Evolutionary conservation across 345 rosid genomes (phyloP), one percentile per base, ranked within the genome.

Genomic region (Cardamine chenopodiifolia): DNA sequence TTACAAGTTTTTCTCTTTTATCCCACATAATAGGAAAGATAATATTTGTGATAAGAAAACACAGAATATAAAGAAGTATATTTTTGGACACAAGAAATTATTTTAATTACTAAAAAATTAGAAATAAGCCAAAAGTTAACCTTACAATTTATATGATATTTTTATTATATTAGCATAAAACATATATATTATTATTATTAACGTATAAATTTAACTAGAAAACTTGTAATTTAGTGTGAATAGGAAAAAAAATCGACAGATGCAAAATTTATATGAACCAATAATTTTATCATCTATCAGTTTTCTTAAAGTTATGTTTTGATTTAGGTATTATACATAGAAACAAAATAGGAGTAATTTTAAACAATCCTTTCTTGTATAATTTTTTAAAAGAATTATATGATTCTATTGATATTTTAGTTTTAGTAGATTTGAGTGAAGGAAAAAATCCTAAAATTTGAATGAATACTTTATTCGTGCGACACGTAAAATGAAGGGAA

Each of bases 401-500:
- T 45, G 10, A 45, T 6, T n/a, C 0, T 45, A 45, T 6, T 15
- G 48, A 42, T 15, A 44, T 44, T 6, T 15, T n/a, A 44, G 9
- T 44, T 44, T 0, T 6, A 2, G 14, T 14, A 40, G 7, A 56
- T 57, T 28, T 55, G 6, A 26, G 3, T 14, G 19, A 7, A 26
- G 4, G 3, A 6, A 4, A 23, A 29, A 23, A 56, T 29, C 22
- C 3, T 15, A 13, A 23, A 7, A 40, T 53, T 17, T 32, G 1
- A 2, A 8, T n/a, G 48, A 7, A 32, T 0, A 7, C 17, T 11
- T 42, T 44, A 0, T 3, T 1, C 3, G 20, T 4, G 50, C 2
- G 65, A 22, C 71, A 73, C 64, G 77, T 64, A 47, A 62, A 32
- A 57, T 17, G 60, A 14, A 9, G 6, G 61, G 1, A 19, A 35